These are phyloP conservation scores for Leptographium wingfieldii DNA, from an alignment of 2,329 filamentous ascomycete species.

Conservation along the genomic window DNA sequence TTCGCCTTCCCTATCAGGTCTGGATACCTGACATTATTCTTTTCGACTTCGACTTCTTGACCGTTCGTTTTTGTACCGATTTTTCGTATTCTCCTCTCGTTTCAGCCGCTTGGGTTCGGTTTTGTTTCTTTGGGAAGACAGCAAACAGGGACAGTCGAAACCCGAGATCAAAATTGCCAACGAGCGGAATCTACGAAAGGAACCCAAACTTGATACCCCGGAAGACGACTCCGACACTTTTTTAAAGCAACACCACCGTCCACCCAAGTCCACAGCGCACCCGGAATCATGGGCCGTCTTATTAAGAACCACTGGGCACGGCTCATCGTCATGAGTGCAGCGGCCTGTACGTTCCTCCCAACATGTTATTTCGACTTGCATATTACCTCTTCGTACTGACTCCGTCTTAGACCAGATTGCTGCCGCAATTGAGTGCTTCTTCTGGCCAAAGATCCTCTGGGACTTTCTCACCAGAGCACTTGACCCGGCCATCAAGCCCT, in stretches of 20 bases:
- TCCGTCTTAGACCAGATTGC: slow-evolving; percentile 63
- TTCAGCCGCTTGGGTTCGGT: not conserved
- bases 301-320: slow-evolving; percentile 99
- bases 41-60: slow-evolving; percentile 10
- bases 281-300: slow-evolving; percentile 70
- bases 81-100: slow-evolving; percentile 4
- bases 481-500: slow-evolving; percentile 70
- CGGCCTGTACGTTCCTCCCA: slow-evolving; percentile 46
- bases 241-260: not conserved
- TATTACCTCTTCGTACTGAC: not conserved
- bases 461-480: slow-evolving; percentile 89
- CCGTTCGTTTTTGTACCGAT: slow-evolving; percentile 8
- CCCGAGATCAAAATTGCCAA: not conserved
- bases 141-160: not conserved
- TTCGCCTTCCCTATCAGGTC: slow-evolving; percentile 24
- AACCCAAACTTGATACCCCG: not conserved
- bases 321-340: slow-evolving; percentile 79
- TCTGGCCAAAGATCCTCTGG: slow-evolving; percentile 99
- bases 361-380: not conserved
- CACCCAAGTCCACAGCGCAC: not conserved
- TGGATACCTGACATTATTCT: slow-evolving; percentile 31
- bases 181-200: not conserved
- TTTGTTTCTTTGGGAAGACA: not conserved
- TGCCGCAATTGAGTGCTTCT: slow-evolving; percentile 74
- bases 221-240: not conserved